Evolutionary conservation across 371 early-diverging fungal genomes (phyloP), one percentile per base, ranked within the genome.

Genomic region (Mucor saturninus): DNA sequence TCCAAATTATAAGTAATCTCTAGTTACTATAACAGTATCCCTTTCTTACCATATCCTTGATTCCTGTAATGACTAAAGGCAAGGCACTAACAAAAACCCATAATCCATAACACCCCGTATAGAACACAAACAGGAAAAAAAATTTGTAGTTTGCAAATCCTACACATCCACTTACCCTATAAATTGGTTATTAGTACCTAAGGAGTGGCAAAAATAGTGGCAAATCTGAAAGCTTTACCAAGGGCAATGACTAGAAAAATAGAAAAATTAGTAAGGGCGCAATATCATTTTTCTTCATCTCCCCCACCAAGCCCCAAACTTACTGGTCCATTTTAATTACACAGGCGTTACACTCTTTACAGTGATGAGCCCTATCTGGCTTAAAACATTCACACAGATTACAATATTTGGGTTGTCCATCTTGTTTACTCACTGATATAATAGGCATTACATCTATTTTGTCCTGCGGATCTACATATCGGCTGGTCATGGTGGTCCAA

Each of bases 281-380:
- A 46, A 46, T 21, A 21, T 21, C 21, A 46, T n/a, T 26, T 50
- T 50, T 30, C 50, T 26, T 21, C 21, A 46, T n/a, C 5, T 50
- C 30, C 14, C 50, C 7, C 13, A 15, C 50, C 31, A 46, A 28
- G 48, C 53, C 8, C 32, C 11, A n/a, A 32, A 74, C 82, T 61
- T 77, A 86, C 86, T 88, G 89, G 61, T 88, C 89, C 83, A 88
- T 86, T 64, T 77, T 83, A 35, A 86, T 57, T 4, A 86, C 82
- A 62, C 89, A 88, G 46, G 73, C 62, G 59, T 84, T 84, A 69
- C 89, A 88, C 42, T 85, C 85, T 52, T 77, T 83, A 54, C 89
- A 88, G 52, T 88, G 89, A 73, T 88, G 86, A 7, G 84, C 73
- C 66, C 89, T 65, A 55, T 83, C 86, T 3, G 89, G 85, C 62